Conservation (phyloP, 2,329 filamentous ascomycete genomes). For the Septoria linicola region DNA sequence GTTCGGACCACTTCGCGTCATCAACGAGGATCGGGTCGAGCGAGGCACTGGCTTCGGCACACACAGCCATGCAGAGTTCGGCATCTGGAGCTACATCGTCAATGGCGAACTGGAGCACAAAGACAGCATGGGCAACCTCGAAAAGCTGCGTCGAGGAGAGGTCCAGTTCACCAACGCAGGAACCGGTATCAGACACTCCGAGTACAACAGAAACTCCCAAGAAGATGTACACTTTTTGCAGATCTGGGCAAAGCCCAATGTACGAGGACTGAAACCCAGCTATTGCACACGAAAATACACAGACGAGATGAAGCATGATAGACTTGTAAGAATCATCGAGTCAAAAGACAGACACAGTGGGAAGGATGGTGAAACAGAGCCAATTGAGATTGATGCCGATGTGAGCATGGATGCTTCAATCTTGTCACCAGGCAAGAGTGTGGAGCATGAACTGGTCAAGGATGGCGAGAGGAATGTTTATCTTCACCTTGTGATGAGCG, state of each 20-base stretch:
- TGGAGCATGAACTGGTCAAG: conserved; percentile 71
- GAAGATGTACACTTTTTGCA: conserved; percentile 81
- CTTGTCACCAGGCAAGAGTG: conserved; percentile 62
- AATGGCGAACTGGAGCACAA: conserved; percentile 82
- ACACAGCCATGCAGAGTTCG: conserved; percentile 80
- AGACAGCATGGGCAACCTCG: conserved; percentile 71
- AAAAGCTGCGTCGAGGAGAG: conserved; percentile 75
- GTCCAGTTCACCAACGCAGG: conserved; percentile 91
- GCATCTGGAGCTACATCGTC: conserved; percentile 89
- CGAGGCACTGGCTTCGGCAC: conserved; percentile 76
- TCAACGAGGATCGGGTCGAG: conserved; percentile 84
- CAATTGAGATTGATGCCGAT: conserved; percentile 82
- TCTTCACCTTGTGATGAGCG: conserved; percentile 73
- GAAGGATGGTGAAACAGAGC: conserved; percentile 64
- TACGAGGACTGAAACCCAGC: conserved; percentile 65
- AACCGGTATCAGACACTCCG: conserved; percentile 74
- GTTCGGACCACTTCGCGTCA: conserved; percentile 76
- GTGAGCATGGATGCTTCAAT: conserved; percentile 79
- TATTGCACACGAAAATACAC: conserved; percentile 74
- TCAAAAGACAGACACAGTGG: conserved; percentile 64
- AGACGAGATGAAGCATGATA: conserved; percentile 70
- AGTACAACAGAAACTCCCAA: conserved; percentile 72
- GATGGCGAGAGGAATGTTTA: conserved; percentile 69
- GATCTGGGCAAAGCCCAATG: conserved; percentile 84
- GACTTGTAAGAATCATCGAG: conserved; percentile 73